Evolutionary conservation across 2,329 filamentous ascomycete species (phyloP).

Genomic region (Fusarium dimerum): DNA sequence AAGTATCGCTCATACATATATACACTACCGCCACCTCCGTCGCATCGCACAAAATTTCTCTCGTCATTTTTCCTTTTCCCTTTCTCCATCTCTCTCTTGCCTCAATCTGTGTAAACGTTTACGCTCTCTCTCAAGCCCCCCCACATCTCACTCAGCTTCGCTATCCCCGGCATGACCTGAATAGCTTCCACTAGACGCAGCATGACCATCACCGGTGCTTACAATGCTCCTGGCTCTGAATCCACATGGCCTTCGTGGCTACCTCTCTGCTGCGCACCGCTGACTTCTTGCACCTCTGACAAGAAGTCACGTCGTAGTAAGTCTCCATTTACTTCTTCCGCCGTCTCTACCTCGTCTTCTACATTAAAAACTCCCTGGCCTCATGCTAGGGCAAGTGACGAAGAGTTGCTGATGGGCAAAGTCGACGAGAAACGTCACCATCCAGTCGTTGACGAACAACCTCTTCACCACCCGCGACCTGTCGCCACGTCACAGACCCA

Average conservation of each 20-base stretch:
- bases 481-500: conserved; percentile 26
- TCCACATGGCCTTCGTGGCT: conserved; percentile 48
- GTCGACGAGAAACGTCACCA: conserved; percentile 32
- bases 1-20: conserved; percentile 23
- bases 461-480: conserved; percentile 29
- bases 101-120: conserved; percentile 8
- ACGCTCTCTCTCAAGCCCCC: conserved; percentile 1
- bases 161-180: conserved; percentile 27
- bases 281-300: conserved; percentile 37
- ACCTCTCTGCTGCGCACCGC: conserved; percentile 46
- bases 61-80: conserved; percentile 1
- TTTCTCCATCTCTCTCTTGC: conserved; percentile 3
- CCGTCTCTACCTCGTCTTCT: conserved; percentile 18
- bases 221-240: conserved; percentile 44
- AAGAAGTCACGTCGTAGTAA: conserved; percentile 43
- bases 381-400: conserved; percentile 28
- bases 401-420: conserved; percentile 34
- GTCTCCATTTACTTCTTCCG: conserved; percentile 29
- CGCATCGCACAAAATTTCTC: conserved; percentile 4
- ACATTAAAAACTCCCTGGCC: conserved; percentile 29
- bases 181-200: conserved; percentile 22
- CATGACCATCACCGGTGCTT: conserved; percentile 45
- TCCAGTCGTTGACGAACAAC: conserved; percentile 32
- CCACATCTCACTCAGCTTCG: conserved; percentile 5
- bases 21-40: conserved; percentile 1